phyloP scores from a whole-genome alignment of 75 land plant genomes.

The Pseudotsuga menziesii region DNA sequence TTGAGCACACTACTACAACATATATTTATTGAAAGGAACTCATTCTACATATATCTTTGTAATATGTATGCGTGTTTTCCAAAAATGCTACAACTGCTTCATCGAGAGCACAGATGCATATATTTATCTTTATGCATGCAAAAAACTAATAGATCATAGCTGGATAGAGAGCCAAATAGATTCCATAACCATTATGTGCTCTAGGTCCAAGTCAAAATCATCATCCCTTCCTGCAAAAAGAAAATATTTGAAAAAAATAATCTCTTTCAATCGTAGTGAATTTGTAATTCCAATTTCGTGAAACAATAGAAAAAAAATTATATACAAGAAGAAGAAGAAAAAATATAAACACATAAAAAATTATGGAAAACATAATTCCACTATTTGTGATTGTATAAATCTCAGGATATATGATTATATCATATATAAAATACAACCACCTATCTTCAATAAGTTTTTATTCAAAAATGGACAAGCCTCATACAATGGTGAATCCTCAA shows the following conservation, averaged over 20 bases:
- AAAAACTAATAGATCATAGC: slow-evolving; percentile 22
- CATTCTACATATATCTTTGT: background rate
- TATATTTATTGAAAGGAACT: background rate
- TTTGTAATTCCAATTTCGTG: background rate
- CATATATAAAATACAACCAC: too few species aligned
- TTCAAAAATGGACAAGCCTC: too few species aligned
- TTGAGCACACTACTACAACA: background rate
- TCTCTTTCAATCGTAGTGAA: background rate
- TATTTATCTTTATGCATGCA: background rate
- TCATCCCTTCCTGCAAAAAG: slow-evolving; percentile 46
- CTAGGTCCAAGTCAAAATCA: slow-evolving; percentile 76
- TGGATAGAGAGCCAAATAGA: slow-evolving; percentile 91
- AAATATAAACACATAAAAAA: background rate
- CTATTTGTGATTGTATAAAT: too few species aligned
- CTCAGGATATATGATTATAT: too few species aligned
- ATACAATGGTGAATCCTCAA: too few species aligned
- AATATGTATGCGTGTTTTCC: background rate
- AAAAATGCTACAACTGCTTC: background rate
- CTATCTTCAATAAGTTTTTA: too few species aligned
- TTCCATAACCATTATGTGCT: slow-evolving; percentile 93
- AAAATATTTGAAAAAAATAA: background rate
- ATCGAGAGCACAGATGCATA: background rate
- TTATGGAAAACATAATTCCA: too few species aligned
- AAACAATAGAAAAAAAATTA: background rate
- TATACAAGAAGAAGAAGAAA: background rate